Base-by-base conservation (phyloP, 768 basidiomycete genomes). In the Leccinum sublutescens region DNA sequence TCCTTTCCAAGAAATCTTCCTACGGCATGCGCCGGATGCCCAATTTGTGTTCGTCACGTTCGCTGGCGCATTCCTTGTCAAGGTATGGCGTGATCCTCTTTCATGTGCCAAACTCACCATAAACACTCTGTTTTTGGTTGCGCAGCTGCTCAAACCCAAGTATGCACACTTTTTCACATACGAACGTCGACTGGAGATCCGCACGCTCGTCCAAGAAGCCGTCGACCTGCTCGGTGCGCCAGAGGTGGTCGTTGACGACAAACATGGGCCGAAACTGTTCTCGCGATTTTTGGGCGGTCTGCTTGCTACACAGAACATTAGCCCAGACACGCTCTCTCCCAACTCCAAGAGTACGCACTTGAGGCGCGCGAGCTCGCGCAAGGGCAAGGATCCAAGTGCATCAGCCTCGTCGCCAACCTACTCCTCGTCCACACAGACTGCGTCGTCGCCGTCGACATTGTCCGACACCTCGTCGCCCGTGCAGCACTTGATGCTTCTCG, bases 21-120 rank as follows among this genome's bases (percentile, higher is more conserved):
- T 87, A 54, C 81, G 86, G 4, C 87, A 89, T 67, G 91, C 89
- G 0, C 89, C 91, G 2, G 90, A 91, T 68, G 85, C 87, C 1
- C 87, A 92, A 63, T 86, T 85, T 60, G 85, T 93, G 10, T 91
- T 93, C 64, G 80, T 86, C 25, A 89, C 87, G 0, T 93, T 92
- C 62, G 91, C 91, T 10, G 85, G 86, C 9, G 86, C 91, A 2
- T 93, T 93, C 77, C 77, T 94, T 15, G 81, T 94, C 62, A 93
- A 93, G 79, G 88, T 86, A 67, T 52, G 74, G 14, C 11, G 27
- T 40, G 9, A 38, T 25, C 19, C 25, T 55, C 45, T 29, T 6
- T 45, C 43, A 45, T 52, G 50, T 7, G 4, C 9, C 14, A 25
- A 55, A 23, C 10, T 9, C 3, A 15, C 17, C 27, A 27, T 43